phyloP scores from a whole-genome alignment of 768 basidiomycete species.

The Imleria badia region DNA sequence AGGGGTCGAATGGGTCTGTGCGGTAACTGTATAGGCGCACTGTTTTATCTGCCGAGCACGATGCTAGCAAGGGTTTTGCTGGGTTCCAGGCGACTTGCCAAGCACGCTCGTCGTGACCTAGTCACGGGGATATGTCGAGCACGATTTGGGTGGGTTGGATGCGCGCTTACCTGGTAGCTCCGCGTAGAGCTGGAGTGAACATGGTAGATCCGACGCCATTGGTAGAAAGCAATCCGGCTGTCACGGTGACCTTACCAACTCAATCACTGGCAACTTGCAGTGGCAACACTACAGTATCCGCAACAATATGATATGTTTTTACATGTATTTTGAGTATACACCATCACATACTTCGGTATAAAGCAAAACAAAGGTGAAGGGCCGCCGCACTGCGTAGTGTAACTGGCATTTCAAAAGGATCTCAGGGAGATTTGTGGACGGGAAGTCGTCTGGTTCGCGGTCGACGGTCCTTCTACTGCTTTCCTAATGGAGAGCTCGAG shows the following conservation, averaged over 20 bases:
- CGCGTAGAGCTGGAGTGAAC: conserved; percentile 17
- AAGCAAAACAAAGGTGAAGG: neutral
- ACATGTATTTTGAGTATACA: neutral
- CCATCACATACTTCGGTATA: neutral
- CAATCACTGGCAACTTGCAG: no score
- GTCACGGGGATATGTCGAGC: neutral
- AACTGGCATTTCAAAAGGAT: conserved; percentile 48
- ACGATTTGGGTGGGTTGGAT: neutral
- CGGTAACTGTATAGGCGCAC: conserved; percentile 81
- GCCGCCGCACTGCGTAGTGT: neutral
- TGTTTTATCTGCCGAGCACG: conserved; percentile 93
- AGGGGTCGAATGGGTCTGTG: conserved; percentile 20
- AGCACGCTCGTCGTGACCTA: conserved; percentile 79
- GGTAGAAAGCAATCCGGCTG: no score
- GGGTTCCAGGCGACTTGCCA: conserved; percentile 95
- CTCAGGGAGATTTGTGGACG: conserved; percentile 81
- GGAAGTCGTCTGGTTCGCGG: conserved; percentile 35
- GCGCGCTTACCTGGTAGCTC: conserved; percentile 24
- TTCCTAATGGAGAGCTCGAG: conserved; percentile 80
- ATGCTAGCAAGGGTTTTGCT: conserved; percentile 73
- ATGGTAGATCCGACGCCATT: conserved; percentile 23
- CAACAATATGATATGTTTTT: neutral
- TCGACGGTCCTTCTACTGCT: conserved; percentile 54
- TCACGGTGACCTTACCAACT: no score
- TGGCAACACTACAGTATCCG: no score